These are phyloP conservation scores for Serendipita sp. DNA, from an alignment of 768 basidiomycete species.

Conservation along the genomic window DNA sequence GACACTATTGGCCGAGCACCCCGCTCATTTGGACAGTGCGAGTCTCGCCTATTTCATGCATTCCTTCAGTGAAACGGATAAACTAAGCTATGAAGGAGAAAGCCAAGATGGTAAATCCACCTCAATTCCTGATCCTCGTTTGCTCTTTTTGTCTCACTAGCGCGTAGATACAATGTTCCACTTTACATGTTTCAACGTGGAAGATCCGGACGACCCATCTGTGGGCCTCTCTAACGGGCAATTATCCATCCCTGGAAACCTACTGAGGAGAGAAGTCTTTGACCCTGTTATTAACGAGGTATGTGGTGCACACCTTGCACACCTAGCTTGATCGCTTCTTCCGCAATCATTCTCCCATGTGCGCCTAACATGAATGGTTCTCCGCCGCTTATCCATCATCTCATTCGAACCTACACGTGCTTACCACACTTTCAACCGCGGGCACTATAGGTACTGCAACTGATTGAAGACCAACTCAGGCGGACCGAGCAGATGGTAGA, in stretches of 20 bases:
- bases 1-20: conserved; percentile 65
- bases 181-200: conserved; percentile 80
- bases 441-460: conserved; percentile 43
- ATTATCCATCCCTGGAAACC: conserved; percentile 62
- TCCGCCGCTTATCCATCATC: neutral
- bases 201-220: conserved; percentile 62
- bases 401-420: neutral
- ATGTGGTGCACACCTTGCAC: neutral
- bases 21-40: conserved; percentile 65
- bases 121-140: neutral
- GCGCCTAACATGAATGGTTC: neutral
- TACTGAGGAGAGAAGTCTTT: conserved; percentile 70
- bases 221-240: conserved; percentile 75
- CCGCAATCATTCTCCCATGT: neutral
- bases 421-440: neutral
- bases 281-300: conserved; percentile 76
- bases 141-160: conserved; percentile 4
- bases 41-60: conserved; percentile 73
- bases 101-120: conserved; percentile 49
- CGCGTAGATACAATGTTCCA: conserved; percentile 60
- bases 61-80: conserved; percentile 78
- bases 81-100: conserved; percentile 56
- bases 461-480: conserved; percentile 60
- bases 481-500: conserved; percentile 57
- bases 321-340: neutral